A percentile compares a stretch with the other conserved stretches of the same genome.
Conservation (phyloP, 306 rosid species). For the Morella rubra region DNA sequence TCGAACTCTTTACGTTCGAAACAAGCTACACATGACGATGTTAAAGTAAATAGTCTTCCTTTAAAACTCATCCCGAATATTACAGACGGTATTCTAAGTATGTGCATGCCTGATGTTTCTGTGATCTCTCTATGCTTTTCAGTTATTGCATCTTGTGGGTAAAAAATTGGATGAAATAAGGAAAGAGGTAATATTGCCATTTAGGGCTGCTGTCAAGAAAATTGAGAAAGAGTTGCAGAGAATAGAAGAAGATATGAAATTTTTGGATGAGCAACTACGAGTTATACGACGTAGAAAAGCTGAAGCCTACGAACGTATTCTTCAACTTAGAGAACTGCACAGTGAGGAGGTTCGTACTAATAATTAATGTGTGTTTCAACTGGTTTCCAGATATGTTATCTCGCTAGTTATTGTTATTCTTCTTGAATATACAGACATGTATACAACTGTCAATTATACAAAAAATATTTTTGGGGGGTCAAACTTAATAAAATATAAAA, state of each 20-base stretch:
- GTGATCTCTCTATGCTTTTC: neutral
- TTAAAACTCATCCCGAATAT: neutral
- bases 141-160: slow-evolving; percentile 8
- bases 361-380: too few relatives aligned
- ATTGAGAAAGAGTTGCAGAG: slow-evolving; percentile 12
- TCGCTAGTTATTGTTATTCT: too few relatives aligned
- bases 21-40: slow-evolving; percentile 19
- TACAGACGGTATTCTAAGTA: neutral
- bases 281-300: neutral
- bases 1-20: slow-evolving; percentile 31
- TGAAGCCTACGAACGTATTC: slow-evolving; percentile 10
- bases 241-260: neutral
- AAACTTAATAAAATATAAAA: too few relatives aligned
- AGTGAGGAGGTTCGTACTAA: neutral
- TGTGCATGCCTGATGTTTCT: neutral
- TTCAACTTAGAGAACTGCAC: slow-evolving; percentile 4
- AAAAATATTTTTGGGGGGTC: too few relatives aligned
- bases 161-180: slow-evolving; percentile 21
- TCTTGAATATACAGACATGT: too few relatives aligned
- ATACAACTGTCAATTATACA: too few relatives aligned
- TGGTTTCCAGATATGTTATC: too few relatives aligned
- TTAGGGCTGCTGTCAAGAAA: neutral
- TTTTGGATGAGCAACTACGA: neutral
- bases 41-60: slow-evolving; percentile 15
- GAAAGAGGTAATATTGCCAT: neutral